Evolutionary conservation across 306 rosid species (phyloP).

Genomic region (Trifolium fragiferum): DNA sequence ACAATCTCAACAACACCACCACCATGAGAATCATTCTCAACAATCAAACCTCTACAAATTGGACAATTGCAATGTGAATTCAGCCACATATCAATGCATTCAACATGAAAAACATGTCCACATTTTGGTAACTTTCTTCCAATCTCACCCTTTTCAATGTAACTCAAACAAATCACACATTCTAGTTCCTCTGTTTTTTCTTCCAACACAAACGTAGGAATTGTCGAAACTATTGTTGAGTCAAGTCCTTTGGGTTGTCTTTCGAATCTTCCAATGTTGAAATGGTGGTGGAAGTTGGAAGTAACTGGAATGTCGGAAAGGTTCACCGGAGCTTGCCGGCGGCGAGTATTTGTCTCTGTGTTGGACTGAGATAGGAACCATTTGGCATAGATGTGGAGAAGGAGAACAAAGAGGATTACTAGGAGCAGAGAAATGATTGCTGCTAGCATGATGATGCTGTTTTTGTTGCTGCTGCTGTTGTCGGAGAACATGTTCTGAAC

Average conservation of each 20-base stretch:
- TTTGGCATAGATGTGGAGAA: slow-evolving; percentile 88
- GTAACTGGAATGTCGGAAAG: slow-evolving; percentile 54
- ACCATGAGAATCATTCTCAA: slow-evolving; percentile 25
- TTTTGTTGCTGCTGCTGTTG: slow-evolving; percentile 50
- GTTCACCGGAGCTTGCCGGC: slow-evolving; percentile 46
- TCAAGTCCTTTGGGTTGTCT: slow-evolving; percentile 68
- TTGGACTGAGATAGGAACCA: slow-evolving; percentile 69
- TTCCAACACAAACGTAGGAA: slow-evolving; percentile 61
- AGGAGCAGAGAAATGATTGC: slow-evolving; percentile 79
- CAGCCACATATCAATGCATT: slow-evolving; percentile 93
- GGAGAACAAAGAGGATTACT: slow-evolving; percentile 85
- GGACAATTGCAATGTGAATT: slow-evolving; percentile 81
- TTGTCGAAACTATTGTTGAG: slow-evolving; percentile 50
- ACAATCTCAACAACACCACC: slow-evolving; percentile 50
- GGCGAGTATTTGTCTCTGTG: slow-evolving; percentile 10
- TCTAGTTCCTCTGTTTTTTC: slow-evolving; percentile 48
- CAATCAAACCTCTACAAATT: slow-evolving; percentile 65
- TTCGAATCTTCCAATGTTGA: slow-evolving; percentile 43
- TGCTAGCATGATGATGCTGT: slow-evolving; percentile 70
- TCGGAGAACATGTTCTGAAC: slow-evolving; percentile 62
- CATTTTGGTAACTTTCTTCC: slow-evolving; percentile 75
- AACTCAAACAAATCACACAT: slow-evolving; percentile 80
- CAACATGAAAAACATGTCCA: slow-evolving; percentile 77
- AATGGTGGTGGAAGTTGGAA: slow-evolving; percentile 46
- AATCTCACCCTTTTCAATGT: slow-evolving; percentile 66